Conservation (phyloP, 2,329 filamentous ascomycete species). For the Fusarium goolgardi region DNA sequence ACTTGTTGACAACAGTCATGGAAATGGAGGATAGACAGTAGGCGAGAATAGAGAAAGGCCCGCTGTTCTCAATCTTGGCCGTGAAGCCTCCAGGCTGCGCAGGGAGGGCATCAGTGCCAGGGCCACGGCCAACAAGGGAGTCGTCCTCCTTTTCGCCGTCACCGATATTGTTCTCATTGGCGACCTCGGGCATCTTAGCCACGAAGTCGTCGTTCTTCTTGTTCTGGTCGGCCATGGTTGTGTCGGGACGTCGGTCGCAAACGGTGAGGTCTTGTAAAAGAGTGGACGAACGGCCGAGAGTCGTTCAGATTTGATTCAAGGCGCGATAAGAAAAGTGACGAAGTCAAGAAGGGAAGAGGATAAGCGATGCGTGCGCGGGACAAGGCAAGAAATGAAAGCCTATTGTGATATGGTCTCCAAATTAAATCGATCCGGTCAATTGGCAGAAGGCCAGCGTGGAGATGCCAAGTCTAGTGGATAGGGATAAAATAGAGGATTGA, state of each 20-base stretch:
- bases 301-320: slow-evolving; percentile 34
- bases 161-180: slow-evolving; percentile 32
- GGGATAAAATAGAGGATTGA: slow-evolving; percentile 14
- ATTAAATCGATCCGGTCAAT: slow-evolving; percentile 33
- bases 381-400: slow-evolving; percentile 16
- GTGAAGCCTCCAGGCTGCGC: slow-evolving; percentile 28
- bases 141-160: slow-evolving; percentile 41
- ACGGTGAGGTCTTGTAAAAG: slow-evolving; percentile 25
- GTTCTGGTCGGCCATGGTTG: slow-evolving; percentile 38
- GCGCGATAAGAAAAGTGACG: slow-evolving; percentile 15
- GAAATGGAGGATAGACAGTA: slow-evolving; percentile 96
- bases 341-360: slow-evolving; percentile 14
- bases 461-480: slow-evolving; percentile 34
- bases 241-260: slow-evolving; percentile 14
- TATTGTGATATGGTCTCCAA: slow-evolving; percentile 10
- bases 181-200: slow-evolving; percentile 32
- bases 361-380: slow-evolving; percentile 12
- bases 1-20: slow-evolving; percentile 99
- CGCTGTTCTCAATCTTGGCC: slow-evolving; percentile 74
- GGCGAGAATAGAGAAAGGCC: slow-evolving; percentile 81
- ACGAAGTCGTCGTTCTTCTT: slow-evolving; percentile 44
- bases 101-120: slow-evolving; percentile 37
- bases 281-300: slow-evolving; percentile 41
- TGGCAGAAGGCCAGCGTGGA: slow-evolving; percentile 23
- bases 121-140: slow-evolving; percentile 37